A percentile compares a stretch with the other conserved stretches of the same genome.
Conservation (phyloP, 2,329 filamentous ascomycete genomes). For the Calonectria pseudoturangicola region DNA sequence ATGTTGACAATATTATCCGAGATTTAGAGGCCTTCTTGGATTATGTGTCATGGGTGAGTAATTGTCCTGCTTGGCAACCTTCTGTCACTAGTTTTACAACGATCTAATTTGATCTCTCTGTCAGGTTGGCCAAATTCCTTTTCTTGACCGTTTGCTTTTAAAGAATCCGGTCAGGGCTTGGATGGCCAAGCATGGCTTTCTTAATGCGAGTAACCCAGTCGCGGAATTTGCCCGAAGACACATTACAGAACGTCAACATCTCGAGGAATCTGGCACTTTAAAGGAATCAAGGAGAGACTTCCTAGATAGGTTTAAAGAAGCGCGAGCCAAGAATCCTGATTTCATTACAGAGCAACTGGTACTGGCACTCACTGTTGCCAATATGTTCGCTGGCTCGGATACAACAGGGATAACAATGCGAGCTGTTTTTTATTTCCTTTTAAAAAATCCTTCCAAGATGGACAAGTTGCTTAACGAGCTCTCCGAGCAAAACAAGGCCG, state of each 20-base stretch:
- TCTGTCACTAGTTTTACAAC: not conserved
- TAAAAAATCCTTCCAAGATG: slow-evolving; percentile 7
- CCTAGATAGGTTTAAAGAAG: not conserved
- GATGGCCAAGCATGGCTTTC: not conserved
- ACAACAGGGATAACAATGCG: slow-evolving; percentile 13
- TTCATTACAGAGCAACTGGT: slow-evolving; percentile 7
- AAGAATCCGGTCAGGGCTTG: not conserved
- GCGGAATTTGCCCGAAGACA: slow-evolving; percentile 7
- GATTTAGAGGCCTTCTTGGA: slow-evolving; percentile 9
- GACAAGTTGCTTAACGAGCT: not conserved
- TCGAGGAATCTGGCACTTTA: not conserved
- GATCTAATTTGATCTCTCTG: not conserved
- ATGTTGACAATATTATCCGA: slow-evolving; percentile 5
- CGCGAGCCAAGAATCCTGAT: slow-evolving; percentile 6
- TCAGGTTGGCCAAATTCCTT: slow-evolving; percentile 3
- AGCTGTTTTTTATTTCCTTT: slow-evolving; percentile 1
- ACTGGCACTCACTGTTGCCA: not conserved
- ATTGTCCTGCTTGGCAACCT: not conserved
- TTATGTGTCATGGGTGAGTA: slow-evolving; percentile 14
- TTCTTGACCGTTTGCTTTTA: not conserved
- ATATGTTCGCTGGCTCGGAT: slow-evolving; percentile 10
- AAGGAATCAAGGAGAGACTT: not conserved
- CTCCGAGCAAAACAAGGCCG: not conserved
- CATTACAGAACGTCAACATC: not conserved
- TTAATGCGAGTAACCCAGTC: not conserved